phyloP scores from a whole-genome alignment of 108 stramenopile genomes.

The Fistulifera solaris region DNA sequence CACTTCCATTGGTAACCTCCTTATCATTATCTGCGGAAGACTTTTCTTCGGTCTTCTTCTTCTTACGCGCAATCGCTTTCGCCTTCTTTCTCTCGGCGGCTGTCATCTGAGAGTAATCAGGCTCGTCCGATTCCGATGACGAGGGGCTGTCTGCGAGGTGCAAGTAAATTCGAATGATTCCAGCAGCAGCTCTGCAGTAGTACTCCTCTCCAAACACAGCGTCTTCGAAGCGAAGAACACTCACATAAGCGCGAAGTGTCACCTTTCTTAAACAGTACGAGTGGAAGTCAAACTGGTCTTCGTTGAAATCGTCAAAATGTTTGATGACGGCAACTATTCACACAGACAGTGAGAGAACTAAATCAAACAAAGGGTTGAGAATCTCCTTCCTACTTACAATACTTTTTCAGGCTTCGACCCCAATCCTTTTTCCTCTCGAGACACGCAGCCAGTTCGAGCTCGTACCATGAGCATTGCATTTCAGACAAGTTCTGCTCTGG shows the following conservation, averaged over 20 bases:
- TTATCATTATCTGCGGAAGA: constrained; percentile 32
- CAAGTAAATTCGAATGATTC: constrained; percentile 68
- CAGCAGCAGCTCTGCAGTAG: constrained; percentile 72
- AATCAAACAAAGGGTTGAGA: background rate
- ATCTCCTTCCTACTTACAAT: constrained; percentile 33
- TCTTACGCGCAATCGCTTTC: constrained; percentile 74
- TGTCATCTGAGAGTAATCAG: constrained; percentile 79
- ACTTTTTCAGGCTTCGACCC: constrained; percentile 79
- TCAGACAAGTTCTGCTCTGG: constrained; percentile 89
- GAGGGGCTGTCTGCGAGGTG: constrained; percentile 61
- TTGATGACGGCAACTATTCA: constrained; percentile 69
- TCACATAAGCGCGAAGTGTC: constrained; percentile 90
- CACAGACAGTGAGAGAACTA: constrained; percentile 1
- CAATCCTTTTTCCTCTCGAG: constrained; percentile 43
- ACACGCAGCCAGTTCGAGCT: constrained; percentile 84
- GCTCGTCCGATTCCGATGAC: constrained; percentile 42
- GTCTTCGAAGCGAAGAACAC: constrained; percentile 83
- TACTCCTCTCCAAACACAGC: constrained; percentile 68
- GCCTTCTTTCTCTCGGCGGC: constrained; percentile 80
- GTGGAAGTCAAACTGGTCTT: constrained; percentile 99
- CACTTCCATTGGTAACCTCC: constrained; percentile 21
- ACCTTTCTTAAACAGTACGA: constrained; percentile 94
- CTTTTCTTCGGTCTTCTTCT: constrained; percentile 60
- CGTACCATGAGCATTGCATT: constrained; percentile 98
- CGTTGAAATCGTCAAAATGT: constrained; percentile 94